These are phyloP conservation scores for Botryotinia calthae DNA, from an alignment of 2,329 filamentous ascomycete genomes.

Conservation along the genomic window DNA sequence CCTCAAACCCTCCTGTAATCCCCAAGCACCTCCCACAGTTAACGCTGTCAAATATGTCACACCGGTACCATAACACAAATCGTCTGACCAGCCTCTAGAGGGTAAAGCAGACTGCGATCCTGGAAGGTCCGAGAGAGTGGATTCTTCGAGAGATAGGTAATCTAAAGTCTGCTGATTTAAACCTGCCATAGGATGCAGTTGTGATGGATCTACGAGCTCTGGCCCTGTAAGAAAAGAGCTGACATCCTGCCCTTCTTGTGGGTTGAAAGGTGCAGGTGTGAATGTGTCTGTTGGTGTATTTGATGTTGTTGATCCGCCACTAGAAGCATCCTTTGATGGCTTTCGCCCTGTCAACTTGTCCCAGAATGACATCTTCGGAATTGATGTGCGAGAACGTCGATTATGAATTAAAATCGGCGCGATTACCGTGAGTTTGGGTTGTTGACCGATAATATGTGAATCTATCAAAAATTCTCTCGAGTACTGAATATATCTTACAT, in stretches of 20 bases:
- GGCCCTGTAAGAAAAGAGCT: slow-evolving; percentile 79
- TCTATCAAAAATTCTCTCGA: slow-evolving; percentile 2
- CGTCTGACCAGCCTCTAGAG: slow-evolving; percentile 95
- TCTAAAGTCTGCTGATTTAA: slow-evolving; percentile 91
- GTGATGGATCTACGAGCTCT: slow-evolving; percentile 77
- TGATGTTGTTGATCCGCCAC: slow-evolving; percentile 26
- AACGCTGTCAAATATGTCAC: slow-evolving; percentile 90
- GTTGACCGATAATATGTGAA: background rate
- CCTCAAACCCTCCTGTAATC: slow-evolving; percentile 82
- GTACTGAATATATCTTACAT: slow-evolving; percentile 6
- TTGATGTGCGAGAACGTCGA: background rate
- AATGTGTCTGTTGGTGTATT: slow-evolving; percentile 42
- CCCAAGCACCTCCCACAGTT: slow-evolving; percentile 85
- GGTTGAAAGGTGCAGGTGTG: slow-evolving; percentile 63
- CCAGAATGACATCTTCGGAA: slow-evolving; percentile 41
- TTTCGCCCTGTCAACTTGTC: slow-evolving; percentile 41
- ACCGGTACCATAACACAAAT: slow-evolving; percentile 96
- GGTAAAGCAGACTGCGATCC: slow-evolving; percentile 85
- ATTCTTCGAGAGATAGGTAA: slow-evolving; percentile 92
- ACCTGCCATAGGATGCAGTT: slow-evolving; percentile 89
- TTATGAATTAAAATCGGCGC: background rate
- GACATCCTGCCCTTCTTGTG: slow-evolving; percentile 72
- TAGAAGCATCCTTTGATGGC: slow-evolving; percentile 35
- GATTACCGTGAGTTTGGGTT: background rate
- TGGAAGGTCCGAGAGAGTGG: slow-evolving; percentile 79